These are phyloP conservation scores for Skeletonema grethae DNA, from an alignment of 108 stramenopile species.

Conservation along the genomic window DNA sequence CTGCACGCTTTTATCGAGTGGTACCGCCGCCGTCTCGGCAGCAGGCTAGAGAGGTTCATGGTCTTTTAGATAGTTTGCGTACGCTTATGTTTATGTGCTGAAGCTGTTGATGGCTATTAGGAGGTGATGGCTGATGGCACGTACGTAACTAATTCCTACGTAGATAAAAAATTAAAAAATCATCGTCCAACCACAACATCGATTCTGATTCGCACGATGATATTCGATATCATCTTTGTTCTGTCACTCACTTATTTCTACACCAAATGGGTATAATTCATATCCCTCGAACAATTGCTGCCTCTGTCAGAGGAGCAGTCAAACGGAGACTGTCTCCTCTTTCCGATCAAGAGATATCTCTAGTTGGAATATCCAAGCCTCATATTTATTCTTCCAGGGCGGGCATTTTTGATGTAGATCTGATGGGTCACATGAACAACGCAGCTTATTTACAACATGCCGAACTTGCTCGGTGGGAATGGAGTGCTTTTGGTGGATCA, in stretches of 20 bases:
- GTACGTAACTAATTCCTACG: too few species aligned
- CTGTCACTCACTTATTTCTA: too few species aligned
- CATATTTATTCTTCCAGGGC: constrained; percentile 57
- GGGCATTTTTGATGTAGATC: constrained; percentile 71
- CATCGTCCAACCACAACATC: too few species aligned
- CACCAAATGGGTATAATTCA: constrained; percentile 40
- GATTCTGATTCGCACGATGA: too few species aligned
- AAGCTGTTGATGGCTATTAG: too few species aligned
- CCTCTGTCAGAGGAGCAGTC: constrained; percentile 31
- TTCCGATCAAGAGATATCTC: constrained; percentile 32
- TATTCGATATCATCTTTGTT: too few species aligned
- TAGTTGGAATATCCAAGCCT: constrained; percentile 21
- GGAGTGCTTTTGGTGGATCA: constrained; percentile 58
- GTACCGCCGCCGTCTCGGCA: not conserved
- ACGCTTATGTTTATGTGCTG: too few species aligned
- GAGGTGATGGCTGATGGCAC: too few species aligned
- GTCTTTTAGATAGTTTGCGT: not conserved
- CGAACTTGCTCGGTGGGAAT: constrained; percentile 74
- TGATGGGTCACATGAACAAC: constrained; percentile 74
- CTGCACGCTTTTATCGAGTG: not conserved
- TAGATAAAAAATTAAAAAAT: too few species aligned
- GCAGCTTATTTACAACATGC: constrained; percentile 73
- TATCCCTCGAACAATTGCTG: constrained; percentile 37
- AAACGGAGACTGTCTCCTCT: constrained; percentile 28
- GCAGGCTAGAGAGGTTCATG: not conserved